These are phyloP conservation scores for Vaccinium vitisidaea DNA, from an alignment of 148 eudicot species.

Conservation along the genomic window DNA sequence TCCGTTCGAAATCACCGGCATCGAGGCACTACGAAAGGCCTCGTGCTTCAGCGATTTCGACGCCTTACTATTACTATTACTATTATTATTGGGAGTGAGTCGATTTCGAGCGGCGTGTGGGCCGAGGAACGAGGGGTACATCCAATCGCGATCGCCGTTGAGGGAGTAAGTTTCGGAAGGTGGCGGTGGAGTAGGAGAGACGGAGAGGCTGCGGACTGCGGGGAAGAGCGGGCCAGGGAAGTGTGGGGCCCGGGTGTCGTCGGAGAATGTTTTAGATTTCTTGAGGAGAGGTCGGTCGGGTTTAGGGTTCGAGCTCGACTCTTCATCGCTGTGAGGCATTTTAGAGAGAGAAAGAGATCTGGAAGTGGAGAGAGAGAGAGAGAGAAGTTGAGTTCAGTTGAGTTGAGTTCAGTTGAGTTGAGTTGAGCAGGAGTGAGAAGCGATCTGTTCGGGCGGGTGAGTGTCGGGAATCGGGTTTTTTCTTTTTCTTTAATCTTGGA, in stretches of 20 bases:
- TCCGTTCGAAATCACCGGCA: constrained; percentile 21
- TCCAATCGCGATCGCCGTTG: constrained; percentile 42
- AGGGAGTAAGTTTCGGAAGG: constrained; percentile 13
- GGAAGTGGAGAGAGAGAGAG: neutral
- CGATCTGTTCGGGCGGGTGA: no score
- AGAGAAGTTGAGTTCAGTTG: neutral
- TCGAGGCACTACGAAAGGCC: constrained; percentile 20
- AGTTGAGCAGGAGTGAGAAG: neutral
- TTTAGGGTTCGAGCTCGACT: constrained; percentile 12
- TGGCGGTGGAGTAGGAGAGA: constrained; percentile 15
- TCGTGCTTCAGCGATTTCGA: constrained; percentile 27
- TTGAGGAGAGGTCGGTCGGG: constrained; percentile 35
- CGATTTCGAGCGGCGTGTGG: constrained; percentile 39
- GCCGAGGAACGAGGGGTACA: constrained; percentile 53
- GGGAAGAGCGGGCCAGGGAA: constrained; percentile 41
- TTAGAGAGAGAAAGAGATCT: neutral
- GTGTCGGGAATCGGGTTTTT: no score
- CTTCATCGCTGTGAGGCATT: constrained; percentile 21
- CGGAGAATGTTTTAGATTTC: constrained; percentile 38
- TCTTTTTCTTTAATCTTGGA: no score
- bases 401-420: neutral
- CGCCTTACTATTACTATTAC: constrained; percentile 10
- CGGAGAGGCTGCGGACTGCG: constrained; percentile 41
- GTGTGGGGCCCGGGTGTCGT: constrained; percentile 24
- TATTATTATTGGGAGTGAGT: no score